Percentiles rank a stretch among this genome's conserved stretches.
Evolutionary conservation across 495 filamentous ascomycete genomes (phyloP).

Genomic region (Peziza echinospora): DNA sequence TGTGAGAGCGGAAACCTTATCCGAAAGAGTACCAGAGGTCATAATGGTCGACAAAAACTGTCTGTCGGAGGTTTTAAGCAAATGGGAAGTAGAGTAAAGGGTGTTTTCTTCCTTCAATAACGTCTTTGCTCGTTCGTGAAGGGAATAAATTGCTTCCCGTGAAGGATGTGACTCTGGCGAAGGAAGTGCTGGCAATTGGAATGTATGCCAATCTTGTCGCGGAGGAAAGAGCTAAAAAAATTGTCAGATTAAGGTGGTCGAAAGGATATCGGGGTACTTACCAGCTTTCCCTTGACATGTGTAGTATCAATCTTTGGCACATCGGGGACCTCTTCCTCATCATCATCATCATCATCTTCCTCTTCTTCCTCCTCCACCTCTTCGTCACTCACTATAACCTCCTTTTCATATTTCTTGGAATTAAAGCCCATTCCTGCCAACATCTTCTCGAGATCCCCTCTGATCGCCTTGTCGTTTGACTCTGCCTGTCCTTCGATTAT

Average conservation of each 20-base stretch:
- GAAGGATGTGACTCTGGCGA: conserved; percentile 27
- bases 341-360: conserved; percentile 7
- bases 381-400: conserved; percentile 15
- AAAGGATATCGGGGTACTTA: too few species aligned
- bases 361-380: conserved; percentile 19
- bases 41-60: conserved; percentile 94
- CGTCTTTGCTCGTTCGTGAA: conserved; percentile 51
- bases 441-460: conserved; percentile 11
- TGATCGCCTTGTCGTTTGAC: conserved; percentile 3
- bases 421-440: conserved; percentile 16
- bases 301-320: conserved; percentile 2
- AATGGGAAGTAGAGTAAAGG: conserved; percentile 32
- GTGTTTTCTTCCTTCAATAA: conserved; percentile 55
- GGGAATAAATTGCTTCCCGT: conserved; percentile 38
- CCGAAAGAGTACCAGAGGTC: conserved; percentile 82
- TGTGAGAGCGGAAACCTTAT: conserved; percentile 89
- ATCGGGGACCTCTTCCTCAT: conserved; percentile 6
- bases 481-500: conserved; percentile 6
- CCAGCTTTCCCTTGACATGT: conserved; percentile 11
- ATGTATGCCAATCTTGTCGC: conserved; percentile 67
- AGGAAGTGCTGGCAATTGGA: conserved; percentile 36
- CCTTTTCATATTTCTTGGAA: conserved; percentile 2
- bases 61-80: conserved; percentile 49
- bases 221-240: conserved; percentile 46
- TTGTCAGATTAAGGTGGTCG: neutral